Base-by-base conservation (phyloP, 495 filamentous ascomycete genomes). In the Massariosphaeria phaeospora region DNA sequence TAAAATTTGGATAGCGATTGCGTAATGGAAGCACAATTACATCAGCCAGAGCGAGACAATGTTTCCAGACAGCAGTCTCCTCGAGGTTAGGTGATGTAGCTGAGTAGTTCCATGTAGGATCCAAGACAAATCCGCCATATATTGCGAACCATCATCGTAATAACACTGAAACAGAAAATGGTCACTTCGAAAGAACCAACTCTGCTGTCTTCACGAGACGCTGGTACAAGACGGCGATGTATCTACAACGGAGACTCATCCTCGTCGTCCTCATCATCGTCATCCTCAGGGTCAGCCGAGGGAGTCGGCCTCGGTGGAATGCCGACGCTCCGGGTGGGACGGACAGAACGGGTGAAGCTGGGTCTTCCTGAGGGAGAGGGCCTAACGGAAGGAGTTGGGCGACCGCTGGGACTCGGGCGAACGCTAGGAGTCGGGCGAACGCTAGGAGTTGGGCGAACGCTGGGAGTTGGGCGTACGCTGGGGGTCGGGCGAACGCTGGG, bases 261-360 rank as follows among this genome's bases (percentile, higher is more conserved):
- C 5, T 40, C 47, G 40, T 50, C 47, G 11, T 51, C 48, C 7
- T 33, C 51, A 34, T 46, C 51, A 26, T 54, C 51, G 25, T 54
- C 51, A 25, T 42, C 51, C n/a, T 38, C 51, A 20, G 45, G 40
- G 11, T 46, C 51, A 17, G 17, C 12, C 15, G 54, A 29, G 6
- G 44, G 54, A 23, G 54, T 57, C n/a, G 54, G 54, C 36, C 25
- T 43, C 12, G 54, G 46, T 25, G 45, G 45, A 3, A 17, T 7
- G 52, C 31, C 33, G 54, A 43, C 49, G 24, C 45, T 38, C 23
- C 21, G 41, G 35, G 45, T 34, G 17, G 45, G 45, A 5, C 23
- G 10, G 31, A 48, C 45, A 13, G 45, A 34, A 23, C 33, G 17
- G 6, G 29, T 3, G 45, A 48, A 48, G 45, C 45, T 48, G 45